These are phyloP conservation scores for Dichotomopilus funicola DNA, from an alignment of 2,329 filamentous ascomycete species.

Conservation along the genomic window DNA sequence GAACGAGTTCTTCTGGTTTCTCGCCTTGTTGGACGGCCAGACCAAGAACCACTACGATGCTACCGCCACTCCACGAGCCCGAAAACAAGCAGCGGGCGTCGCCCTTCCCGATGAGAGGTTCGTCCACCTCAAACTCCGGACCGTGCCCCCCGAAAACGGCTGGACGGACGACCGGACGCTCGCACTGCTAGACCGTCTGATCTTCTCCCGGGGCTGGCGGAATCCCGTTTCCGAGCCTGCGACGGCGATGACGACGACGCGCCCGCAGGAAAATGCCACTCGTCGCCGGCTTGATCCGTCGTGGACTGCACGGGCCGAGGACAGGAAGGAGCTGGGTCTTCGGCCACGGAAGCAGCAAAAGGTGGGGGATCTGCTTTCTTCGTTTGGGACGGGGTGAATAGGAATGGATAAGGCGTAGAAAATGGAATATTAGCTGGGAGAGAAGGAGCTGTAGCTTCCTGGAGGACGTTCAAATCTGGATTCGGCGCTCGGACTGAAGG, in stretches of 20 bases:
- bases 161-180: not conserved
- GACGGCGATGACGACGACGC: no score
- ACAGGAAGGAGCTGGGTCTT: not conserved
- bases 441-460: not conserved
- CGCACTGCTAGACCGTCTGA: not conserved
- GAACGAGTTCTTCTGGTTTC: slow-evolving; percentile 12
- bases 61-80: not conserved
- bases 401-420: no score
- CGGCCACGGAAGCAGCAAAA: no score
- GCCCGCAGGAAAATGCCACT: no score
- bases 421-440: no score
- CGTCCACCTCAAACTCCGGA: slow-evolving; percentile 5
- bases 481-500: no score
- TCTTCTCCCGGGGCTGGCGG: slow-evolving; percentile 2
- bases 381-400: not conserved
- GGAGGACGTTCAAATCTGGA: no score
- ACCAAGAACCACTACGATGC: not conserved
- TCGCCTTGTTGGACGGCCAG: slow-evolving; percentile 7
- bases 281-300: no score
- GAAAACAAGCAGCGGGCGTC: not conserved
- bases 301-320: not conserved
- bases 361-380: not conserved
- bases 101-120: not conserved
- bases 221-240: no score
- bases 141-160: not conserved